These are phyloP conservation scores for Taphrina deformans DNA, from an alignment of 1,139 yeast genomes.

Conservation along the genomic window DNA sequence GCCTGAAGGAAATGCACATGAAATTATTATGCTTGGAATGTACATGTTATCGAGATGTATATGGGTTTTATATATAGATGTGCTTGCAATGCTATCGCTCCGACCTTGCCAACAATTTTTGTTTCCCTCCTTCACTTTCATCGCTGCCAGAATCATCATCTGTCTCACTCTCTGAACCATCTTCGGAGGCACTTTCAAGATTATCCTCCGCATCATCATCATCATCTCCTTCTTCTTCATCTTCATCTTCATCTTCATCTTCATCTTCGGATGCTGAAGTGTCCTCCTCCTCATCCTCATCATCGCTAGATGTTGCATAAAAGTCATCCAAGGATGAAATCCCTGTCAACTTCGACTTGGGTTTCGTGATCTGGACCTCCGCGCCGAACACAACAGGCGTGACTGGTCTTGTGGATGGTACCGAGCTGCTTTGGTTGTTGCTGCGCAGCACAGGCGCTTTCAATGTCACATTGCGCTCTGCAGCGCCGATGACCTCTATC, in stretches of 20 bases:
- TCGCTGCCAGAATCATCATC: neutral
- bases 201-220: conserved; percentile 41
- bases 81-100: conserved; percentile 1
- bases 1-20: no score
- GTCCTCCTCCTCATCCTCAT: conserved; percentile 33
- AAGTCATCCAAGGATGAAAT: conserved; percentile 49
- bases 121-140: neutral
- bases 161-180: neutral
- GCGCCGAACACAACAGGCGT: conserved; percentile 17
- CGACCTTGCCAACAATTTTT: neutral
- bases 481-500: conserved; percentile 41
- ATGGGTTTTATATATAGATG: no score
- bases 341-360: conserved; percentile 35
- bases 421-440: conserved; percentile 28
- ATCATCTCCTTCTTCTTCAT: conserved; percentile 38
- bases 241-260: conserved; percentile 29
- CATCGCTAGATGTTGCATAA: conserved; percentile 55
- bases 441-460: conserved; percentile 15
- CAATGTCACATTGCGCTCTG: conserved; percentile 28
- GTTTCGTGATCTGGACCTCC: conserved; percentile 30
- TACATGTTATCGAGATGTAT: no score
- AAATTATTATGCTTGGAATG: no score
- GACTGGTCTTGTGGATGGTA: conserved; percentile 10
- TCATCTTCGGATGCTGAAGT: conserved; percentile 36
- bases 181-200: neutral